Percentiles rank a stretch among this genome's conserved stretches.
These are phyloP conservation scores for Beta macrorhiza DNA, from an alignment of 179 eudicot genomes.

Conservation along the genomic window DNA sequence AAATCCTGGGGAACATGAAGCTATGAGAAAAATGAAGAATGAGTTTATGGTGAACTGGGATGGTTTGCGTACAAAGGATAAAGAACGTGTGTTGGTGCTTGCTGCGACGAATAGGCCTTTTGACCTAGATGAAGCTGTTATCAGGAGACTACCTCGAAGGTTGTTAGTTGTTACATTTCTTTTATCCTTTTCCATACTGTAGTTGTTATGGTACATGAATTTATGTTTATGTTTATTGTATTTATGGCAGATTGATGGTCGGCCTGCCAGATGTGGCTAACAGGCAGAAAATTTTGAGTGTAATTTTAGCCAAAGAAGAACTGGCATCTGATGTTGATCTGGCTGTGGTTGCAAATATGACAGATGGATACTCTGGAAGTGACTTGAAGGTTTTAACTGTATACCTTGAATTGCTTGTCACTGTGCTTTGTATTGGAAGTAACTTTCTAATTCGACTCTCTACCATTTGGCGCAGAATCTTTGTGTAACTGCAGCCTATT, in stretches of 20 bases:
- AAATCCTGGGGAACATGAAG: constrained; percentile 97
- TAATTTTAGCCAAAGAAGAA: constrained; percentile 90
- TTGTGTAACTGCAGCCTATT: constrained; percentile 91
- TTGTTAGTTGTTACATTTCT: constrained; percentile 1
- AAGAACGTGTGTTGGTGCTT: constrained; percentile 90
- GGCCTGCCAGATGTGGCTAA: constrained; percentile 87
- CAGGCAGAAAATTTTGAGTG: constrained; percentile 76
- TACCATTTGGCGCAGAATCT: constrained; percentile 58
- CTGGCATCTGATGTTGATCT: constrained; percentile 67
- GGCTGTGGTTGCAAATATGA: constrained; percentile 74
- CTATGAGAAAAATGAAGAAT: constrained; percentile 98
- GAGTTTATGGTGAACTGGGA: constrained; percentile 99
- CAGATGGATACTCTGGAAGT: constrained; percentile 95
- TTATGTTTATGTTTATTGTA: not conserved
- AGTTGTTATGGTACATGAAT: not conserved
- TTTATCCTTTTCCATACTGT: not conserved
- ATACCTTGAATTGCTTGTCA: not conserved
- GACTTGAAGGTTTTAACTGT: constrained; percentile 68
- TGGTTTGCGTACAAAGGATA: constrained; percentile 91
- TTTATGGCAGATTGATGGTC: constrained; percentile 80
- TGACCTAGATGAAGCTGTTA: constrained; percentile 97
- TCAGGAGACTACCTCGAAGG: constrained; percentile 95
- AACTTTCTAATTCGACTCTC: not conserved
- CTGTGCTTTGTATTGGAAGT: not conserved
- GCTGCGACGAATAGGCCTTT: constrained; percentile 97